A percentile compares a stretch with the other conserved stretches of the same genome.
These are phyloP conservation scores for Vigna radiata DNA, from an alignment of 306 rosid genomes.

Conservation along the genomic window DNA sequence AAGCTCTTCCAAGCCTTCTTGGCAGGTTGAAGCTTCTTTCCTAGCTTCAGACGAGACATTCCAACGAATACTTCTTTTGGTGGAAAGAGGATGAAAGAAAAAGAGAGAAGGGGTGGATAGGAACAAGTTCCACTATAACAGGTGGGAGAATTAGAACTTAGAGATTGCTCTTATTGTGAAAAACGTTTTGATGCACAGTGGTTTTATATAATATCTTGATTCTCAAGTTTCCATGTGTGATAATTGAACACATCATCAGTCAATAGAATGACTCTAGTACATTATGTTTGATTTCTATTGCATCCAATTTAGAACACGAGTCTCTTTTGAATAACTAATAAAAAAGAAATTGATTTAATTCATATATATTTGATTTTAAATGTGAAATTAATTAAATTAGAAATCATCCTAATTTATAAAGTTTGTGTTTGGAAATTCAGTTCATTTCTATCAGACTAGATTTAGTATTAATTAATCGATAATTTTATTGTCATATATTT, in stretches of 20 bases:
- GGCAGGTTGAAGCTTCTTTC: constrained; percentile 65
- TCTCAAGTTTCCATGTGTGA: background rate
- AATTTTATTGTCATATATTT: background rate
- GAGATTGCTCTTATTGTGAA: constrained; percentile 31
- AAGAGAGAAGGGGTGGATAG: constrained; percentile 17
- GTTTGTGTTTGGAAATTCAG: background rate
- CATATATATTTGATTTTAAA: background rate
- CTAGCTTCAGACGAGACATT: constrained; percentile 55
- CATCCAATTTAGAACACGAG: background rate
- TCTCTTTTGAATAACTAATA: background rate
- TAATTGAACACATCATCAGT: constrained; percentile 16
- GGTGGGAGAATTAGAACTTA: background rate
- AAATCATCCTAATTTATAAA: background rate
- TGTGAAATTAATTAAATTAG: background rate
- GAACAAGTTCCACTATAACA: constrained; percentile 4
- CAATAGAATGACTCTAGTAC: constrained; percentile 1
- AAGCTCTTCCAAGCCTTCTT: constrained; percentile 71
- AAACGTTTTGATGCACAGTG: constrained; percentile 40
- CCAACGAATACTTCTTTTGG: constrained; percentile 16
- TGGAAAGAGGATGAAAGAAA: constrained; percentile 33
- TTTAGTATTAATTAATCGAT: background rate
- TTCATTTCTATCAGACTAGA: background rate
- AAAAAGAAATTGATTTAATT: background rate
- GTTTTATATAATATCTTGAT: constrained; percentile 37
- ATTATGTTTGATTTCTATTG: background rate